A percentile compares a stretch with the other conserved stretches of the same genome.
Conservation (phyloP, 208 protist species). For the Acanthamoeba royreba region DNA sequence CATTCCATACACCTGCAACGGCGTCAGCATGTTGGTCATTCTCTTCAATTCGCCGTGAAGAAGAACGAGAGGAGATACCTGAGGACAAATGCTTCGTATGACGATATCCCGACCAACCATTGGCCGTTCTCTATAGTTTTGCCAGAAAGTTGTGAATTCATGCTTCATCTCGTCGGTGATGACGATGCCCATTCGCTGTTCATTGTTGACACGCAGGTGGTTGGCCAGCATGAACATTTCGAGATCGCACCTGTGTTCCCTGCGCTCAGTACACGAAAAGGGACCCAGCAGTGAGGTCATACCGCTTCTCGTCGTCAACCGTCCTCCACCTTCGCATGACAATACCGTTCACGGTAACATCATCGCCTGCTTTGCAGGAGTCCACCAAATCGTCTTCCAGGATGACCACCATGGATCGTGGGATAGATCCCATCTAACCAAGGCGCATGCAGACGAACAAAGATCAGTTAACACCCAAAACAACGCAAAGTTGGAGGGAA, state of each 20-base stretch:
- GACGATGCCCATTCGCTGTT: constrained; percentile 57
- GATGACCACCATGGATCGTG: constrained; percentile 96
- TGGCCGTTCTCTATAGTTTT: constrained; percentile 60
- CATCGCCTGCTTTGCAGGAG: constrained; percentile 95
- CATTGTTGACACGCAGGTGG: constrained; percentile 77
- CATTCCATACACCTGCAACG: constrained; percentile 88
- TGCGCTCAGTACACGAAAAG: constrained; percentile 96
- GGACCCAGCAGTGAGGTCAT: constrained; percentile 99
- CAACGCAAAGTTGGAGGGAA: not conserved
- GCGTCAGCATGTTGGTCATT: constrained; percentile 98
- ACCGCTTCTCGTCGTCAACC: constrained; percentile 96
- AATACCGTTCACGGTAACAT: constrained; percentile 95
- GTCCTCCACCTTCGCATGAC: constrained; percentile 97
- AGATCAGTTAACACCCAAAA: not conserved
- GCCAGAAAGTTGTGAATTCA: constrained; percentile 78
- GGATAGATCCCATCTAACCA: constrained; percentile 88
- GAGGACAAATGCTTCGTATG: constrained; percentile 74
- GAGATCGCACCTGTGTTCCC: constrained; percentile 94
- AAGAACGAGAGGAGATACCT: constrained; percentile 56
- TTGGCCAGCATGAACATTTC: constrained; percentile 80
- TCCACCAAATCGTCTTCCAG: constrained; percentile 98
- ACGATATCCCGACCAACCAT: constrained; percentile 75
- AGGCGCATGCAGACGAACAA: not conserved
- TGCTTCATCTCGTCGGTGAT: constrained; percentile 71
- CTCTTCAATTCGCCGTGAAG: constrained; percentile 75